phyloP scores from a whole-genome alignment of 768 basidiomycete species.

The Mycena amicta region DNA sequence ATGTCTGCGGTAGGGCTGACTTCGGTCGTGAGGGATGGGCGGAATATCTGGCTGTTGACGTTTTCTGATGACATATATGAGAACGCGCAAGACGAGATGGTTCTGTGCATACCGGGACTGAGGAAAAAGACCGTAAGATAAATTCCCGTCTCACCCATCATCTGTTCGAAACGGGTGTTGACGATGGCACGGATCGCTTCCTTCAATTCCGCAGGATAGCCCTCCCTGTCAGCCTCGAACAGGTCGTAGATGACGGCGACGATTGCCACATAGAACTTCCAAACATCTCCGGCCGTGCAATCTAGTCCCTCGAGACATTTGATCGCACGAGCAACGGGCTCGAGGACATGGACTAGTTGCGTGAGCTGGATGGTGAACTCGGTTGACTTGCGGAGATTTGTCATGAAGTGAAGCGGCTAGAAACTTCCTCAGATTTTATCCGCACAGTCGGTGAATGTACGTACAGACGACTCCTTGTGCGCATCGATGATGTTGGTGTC shows the following conservation, averaged over 20 bases:
- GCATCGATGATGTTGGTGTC: neutral
- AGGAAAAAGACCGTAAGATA: constrained; percentile 27
- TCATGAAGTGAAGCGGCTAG: constrained; percentile 1
- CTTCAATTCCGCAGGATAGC: neutral
- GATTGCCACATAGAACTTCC: constrained; percentile 28
- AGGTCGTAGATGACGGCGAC: constrained; percentile 10
- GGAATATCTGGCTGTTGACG: constrained; percentile 7
- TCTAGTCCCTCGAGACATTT: constrained; percentile 26
- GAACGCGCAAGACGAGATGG: neutral
- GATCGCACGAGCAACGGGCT: constrained; percentile 24
- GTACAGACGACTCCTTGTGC: neutral
- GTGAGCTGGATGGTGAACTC: constrained; percentile 10
- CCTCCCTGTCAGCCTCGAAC: constrained; percentile 3
- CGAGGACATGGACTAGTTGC: constrained; percentile 5
- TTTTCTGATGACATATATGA: neutral
- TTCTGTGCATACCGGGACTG: constrained; percentile 30
- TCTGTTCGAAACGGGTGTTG: constrained; percentile 24
- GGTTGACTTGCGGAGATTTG: neutral
- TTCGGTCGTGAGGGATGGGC: neutral
- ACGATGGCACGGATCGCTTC: constrained; percentile 16
- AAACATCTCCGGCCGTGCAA: constrained; percentile 26
- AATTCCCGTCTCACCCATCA: constrained; percentile 22
- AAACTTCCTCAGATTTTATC: neutral
- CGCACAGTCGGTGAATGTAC: neutral
- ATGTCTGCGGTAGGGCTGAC: neutral